phyloP scores from a whole-genome alignment of 2,329 filamentous ascomycete species.

The Cladobotryum protrusum region DNA sequence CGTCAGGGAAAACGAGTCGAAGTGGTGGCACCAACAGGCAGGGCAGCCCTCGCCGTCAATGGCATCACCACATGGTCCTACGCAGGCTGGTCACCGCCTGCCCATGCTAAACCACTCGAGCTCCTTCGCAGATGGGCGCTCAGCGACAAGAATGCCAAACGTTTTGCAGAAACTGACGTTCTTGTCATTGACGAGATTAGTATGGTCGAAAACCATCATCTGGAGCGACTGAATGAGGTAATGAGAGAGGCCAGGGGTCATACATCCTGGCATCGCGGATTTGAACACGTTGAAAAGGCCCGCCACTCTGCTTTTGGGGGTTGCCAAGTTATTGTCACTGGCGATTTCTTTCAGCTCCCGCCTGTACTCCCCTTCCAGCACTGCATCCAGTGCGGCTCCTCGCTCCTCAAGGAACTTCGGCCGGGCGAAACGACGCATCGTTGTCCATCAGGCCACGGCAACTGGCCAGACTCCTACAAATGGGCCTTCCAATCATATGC shows the following conservation, averaged over 20 bases:
- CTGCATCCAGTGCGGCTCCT: constrained; percentile 17
- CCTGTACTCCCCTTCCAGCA: constrained; percentile 49
- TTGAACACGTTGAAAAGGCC: no score
- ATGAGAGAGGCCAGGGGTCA: constrained; percentile 25
- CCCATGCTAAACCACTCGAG: constrained; percentile 10
- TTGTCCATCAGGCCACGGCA: constrained; percentile 26
- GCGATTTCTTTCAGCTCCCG: constrained; percentile 54
- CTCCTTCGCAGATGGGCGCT: not conserved
- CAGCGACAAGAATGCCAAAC: constrained; percentile 18
- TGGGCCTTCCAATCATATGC: constrained; percentile 54
- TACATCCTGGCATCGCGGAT: not conserved
- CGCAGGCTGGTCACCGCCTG: constrained; percentile 45
- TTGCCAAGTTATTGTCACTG: constrained; percentile 20
- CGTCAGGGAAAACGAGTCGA: constrained; percentile 28
- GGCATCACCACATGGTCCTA: constrained; percentile 53
- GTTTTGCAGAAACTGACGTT: constrained; percentile 42
- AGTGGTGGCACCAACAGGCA: constrained; percentile 54
- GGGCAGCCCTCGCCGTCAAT: constrained; percentile 50
- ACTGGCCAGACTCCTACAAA: constrained; percentile 31
- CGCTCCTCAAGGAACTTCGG: constrained; percentile 8
- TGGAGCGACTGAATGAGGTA: constrained; percentile 18
- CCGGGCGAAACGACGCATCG: not conserved
- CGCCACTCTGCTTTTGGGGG: constrained; percentile 18
- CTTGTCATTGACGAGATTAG: constrained; percentile 61
- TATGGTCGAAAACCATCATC: constrained; percentile 51